phyloP scores from a whole-genome alignment of 176 grass and related monocot species.

The Pharus latifolius region DNA sequence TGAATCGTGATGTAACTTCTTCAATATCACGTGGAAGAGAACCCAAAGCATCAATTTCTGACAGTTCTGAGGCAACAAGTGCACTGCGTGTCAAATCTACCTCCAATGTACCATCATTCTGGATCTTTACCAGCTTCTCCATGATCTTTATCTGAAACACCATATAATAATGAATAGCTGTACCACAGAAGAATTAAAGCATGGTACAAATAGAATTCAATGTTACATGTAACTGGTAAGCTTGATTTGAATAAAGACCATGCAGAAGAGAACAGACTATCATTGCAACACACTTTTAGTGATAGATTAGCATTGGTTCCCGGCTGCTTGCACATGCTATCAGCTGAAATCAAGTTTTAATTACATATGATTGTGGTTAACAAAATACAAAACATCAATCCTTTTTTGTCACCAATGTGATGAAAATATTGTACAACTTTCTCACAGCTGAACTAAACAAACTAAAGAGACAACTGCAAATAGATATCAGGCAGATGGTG shows the following conservation, averaged over 20 bases:
- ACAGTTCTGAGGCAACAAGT: slow-evolving; percentile 72
- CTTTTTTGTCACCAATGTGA: neutral
- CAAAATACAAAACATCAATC: neutral
- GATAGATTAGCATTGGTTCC: neutral
- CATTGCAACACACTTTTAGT: neutral
- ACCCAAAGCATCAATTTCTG: slow-evolving; percentile 78
- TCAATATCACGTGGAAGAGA: slow-evolving; percentile 21
- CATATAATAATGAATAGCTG: slow-evolving; percentile 11
- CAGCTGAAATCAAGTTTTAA: neutral
- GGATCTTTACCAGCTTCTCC: slow-evolving; percentile 73
- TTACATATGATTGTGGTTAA: neutral
- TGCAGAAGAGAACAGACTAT: neutral
- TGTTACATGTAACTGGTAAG: neutral
- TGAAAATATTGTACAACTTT: neutral
- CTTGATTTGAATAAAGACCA: neutral
- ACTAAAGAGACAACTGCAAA: neutral
- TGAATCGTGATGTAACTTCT: slow-evolving; percentile 31
- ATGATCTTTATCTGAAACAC: slow-evolving; percentile 73
- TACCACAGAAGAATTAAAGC: neutral
- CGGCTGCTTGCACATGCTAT: neutral
- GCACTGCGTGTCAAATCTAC: slow-evolving; percentile 55
- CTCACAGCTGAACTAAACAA: neutral
- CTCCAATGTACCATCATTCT: slow-evolving; percentile 81
- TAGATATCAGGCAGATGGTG: neutral
- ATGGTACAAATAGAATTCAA: neutral